Evolutionary conservation across 768 basidiomycete species (phyloP), one percentile per base, ranked within the genome.

Genomic region (Xerocomellus intermedius): DNA sequence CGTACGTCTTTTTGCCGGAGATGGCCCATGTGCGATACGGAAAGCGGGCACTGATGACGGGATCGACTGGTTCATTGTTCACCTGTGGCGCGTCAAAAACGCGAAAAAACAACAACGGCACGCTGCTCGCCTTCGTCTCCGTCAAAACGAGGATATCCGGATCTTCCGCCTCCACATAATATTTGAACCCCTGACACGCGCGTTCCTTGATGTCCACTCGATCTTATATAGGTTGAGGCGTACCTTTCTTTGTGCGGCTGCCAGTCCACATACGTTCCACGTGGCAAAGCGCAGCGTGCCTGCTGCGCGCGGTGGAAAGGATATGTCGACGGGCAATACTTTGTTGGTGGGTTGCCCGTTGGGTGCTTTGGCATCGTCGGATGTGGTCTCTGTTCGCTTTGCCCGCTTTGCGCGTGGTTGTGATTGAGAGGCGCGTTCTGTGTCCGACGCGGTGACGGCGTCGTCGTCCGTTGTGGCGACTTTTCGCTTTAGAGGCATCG

Each of bases 81-180:
- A 91, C 82, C 91, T 93, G 50, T 9, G 24, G 0, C 48, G 28
- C 60, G 48, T 60, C 32, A 45, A 50, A 10, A 46, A 50, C 8
- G 48, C 2, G n/a, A 33, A 50, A 42, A 65, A 52, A 43, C 24
- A 3, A 5, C 10, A 12, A 32, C 24, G 6, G 22, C 5, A 17
- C 1, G 22, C 3, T 0, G 2, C 59, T 49, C 38, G 83, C 90
- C 78, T 94, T 95, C 10, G 91, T 94, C 74, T 95, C 93, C 0
- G 89, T 91, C 41, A 95, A 74, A 16, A 94, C 79, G 22, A 94
- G 75, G 26, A 95, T 77, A 65, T 95, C 93, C 0, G 93, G 83
- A 64, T 94, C 85, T 62, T 95, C 93, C 2, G 91, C 91, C 60
- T 90, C 85, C 32, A 94, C 77, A 65, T 95, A 95, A 63, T 75